These are phyloP conservation scores for Cladosporium phlei DNA, from an alignment of 2,329 filamentous ascomycete species.

Conservation along the genomic window DNA sequence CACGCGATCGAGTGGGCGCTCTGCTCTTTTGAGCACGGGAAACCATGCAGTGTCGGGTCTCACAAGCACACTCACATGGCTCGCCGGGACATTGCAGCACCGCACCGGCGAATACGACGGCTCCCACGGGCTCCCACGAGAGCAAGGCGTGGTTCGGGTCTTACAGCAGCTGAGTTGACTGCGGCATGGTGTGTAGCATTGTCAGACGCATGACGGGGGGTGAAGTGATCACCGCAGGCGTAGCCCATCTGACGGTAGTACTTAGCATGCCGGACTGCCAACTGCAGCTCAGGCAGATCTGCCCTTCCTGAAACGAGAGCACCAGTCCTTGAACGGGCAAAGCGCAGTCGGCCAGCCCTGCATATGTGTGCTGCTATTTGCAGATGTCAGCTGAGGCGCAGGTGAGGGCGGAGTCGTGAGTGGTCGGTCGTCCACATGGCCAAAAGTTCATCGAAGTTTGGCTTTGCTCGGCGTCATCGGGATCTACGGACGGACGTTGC, in stretches of 20 bases:
- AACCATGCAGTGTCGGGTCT: slow-evolving; percentile 3
- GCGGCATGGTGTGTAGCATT: slow-evolving; percentile 10
- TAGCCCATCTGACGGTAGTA: too few relatives aligned
- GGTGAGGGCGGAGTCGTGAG: slow-evolving; percentile 1
- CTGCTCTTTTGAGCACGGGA: slow-evolving; percentile 12
- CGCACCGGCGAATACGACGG: slow-evolving; percentile 8
- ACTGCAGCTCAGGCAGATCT: too few relatives aligned
- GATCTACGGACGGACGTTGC: too few relatives aligned
- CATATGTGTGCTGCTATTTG: slow-evolving; percentile 7
- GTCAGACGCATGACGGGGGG: slow-evolving; percentile 12
- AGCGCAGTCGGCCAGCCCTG: neutral
- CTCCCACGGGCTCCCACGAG: slow-evolving; percentile 8
- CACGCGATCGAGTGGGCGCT: slow-evolving; percentile 7
- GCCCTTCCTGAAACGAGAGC: slow-evolving; percentile 7
- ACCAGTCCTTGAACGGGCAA: neutral
- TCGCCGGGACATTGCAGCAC: slow-evolving; percentile 4
- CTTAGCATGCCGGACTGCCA: too few relatives aligned
- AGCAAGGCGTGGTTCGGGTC: slow-evolving; percentile 13
- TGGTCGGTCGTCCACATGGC: too few relatives aligned
- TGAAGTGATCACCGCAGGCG: slow-evolving; percentile 4
- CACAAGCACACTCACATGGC: slow-evolving; percentile 1
- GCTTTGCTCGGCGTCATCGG: too few relatives aligned
- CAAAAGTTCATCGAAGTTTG: too few relatives aligned
- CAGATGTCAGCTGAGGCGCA: slow-evolving; percentile 13
- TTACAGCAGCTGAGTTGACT: slow-evolving; percentile 7